Evolutionary conservation across 345 rosid genomes (phyloP), one percentile per base, ranked within the genome.

Genomic region (Stellera chamaejasme): DNA sequence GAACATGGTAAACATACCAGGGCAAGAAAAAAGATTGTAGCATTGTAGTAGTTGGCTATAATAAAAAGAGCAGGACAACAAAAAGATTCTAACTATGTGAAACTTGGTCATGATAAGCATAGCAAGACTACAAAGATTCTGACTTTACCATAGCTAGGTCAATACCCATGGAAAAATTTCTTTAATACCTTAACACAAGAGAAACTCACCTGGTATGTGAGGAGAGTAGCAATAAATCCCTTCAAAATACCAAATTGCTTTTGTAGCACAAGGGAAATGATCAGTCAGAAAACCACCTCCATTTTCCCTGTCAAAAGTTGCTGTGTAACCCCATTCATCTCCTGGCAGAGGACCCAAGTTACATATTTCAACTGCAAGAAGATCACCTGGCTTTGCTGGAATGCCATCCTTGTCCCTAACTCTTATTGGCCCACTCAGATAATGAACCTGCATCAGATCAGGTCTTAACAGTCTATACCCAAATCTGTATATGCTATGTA

Each of bases 201-300:
- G 44, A 48, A 62, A 44, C 10, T 61, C 57, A 85, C 98, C 96
- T 3, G 91, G 91, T 53, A 88, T 84, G 5, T 86, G 94, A 52
- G 94, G 97, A 63, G 98, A 92, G 62, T 81, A 78, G 10, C 96
- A 90, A 58, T 81, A 84, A 23, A 92, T 88, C 50, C 98, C 97
- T 78, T 92, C 89, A 45, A 86, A 86, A 60, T 86, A 81, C 95
- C 98, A 92, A 74, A 92, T 86, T 60, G 97, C 97, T 76, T 88
- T 92, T 50, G 88, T 77, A 2, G 98, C 91, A 59, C 78, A 54
- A 44, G 98, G 98, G 57, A 92, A 86, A 75, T 88, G 97, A 56
- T 88, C 98, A 10, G 97, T 92, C 64, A 92, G 60, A 59, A 82
- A 88, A 32, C 96, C 91, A 2, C 96, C 96, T 0, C 98, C 96